Base-by-base conservation (phyloP, 2,329 filamentous ascomycete genomes). In the Botrytis deweyae region DNA sequence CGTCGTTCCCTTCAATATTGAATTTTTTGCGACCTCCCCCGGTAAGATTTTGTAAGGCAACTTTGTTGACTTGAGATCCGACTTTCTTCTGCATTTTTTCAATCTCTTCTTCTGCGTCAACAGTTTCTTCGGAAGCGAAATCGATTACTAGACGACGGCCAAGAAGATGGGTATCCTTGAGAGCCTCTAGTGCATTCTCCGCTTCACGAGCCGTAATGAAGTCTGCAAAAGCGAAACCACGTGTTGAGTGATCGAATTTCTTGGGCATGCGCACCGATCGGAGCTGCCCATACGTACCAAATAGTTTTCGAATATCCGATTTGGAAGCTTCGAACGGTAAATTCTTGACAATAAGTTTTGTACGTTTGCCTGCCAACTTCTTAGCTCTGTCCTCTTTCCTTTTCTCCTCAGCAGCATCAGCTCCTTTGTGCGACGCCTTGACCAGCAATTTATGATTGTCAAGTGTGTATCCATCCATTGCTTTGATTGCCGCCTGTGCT, bases 291-390 rank as follows among this genome's bases (percentile, higher is more conserved):
- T 98, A 98, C 52, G 93, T 91, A 75, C 93, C 90, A 82, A 98
- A 95, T 61, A 98, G 87, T 72, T 92, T 87, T 76, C 93, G 90
- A 74, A 99, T 88, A 82, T 99, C 96, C 83, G 97, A 96, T 86
- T 97, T 98, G 72, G 91, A 92, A 67, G 93, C 92, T 85, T 98
- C 94, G 85, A 99, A 99, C 33, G 96, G 95, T 83, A 99, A 85
- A 85, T 99, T 99, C 87, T 98, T 99, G 86, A 99, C 92, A 83
- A 98, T 91, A 81, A 99, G 92, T 87, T 98, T 98, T 66, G 95
- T 98, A 78, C 90, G 89, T 81, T 91, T 89, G 25, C 88, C 88
- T 38, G 93, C 90, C 69, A 89, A 84, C 83, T 95, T 97, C 87
- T 94, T 97, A 69, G 92, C 90, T 77, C 88, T 90, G 80, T 98